Conservation (phyloP, 2,329 filamentous ascomycete genomes). For the Thelonectria rubi region DNA sequence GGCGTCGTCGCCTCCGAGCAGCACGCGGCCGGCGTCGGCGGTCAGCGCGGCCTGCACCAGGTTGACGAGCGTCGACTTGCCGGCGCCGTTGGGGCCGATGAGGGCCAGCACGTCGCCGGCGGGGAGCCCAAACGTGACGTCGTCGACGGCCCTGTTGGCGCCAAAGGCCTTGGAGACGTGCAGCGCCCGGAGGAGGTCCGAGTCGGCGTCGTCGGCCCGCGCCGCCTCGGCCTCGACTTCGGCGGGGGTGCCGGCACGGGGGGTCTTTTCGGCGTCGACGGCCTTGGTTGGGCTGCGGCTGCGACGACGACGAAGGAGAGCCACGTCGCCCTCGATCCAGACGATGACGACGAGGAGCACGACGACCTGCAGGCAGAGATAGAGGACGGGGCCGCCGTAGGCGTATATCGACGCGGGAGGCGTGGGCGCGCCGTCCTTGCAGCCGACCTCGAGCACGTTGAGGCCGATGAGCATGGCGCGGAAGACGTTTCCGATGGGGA, state of each 20-base stretch:
- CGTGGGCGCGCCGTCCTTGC: constrained; percentile 67
- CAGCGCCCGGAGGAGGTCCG: constrained; percentile 66
- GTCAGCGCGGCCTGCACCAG: constrained; percentile 82
- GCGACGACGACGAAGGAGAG: constrained; percentile 60
- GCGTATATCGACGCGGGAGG: constrained; percentile 70
- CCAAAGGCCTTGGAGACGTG: constrained; percentile 76
- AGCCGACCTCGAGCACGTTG: constrained; percentile 81
- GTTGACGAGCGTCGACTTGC: constrained; percentile 85
- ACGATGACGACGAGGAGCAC: constrained; percentile 74
- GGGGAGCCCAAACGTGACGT: constrained; percentile 75
- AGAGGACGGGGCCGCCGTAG: constrained; percentile 84
- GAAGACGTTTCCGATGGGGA: constrained; percentile 60
- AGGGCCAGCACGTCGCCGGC: constrained; percentile 77
- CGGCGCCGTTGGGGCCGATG: constrained; percentile 80
- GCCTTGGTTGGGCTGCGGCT: constrained; percentile 17
- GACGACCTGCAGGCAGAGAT: constrained; percentile 75
- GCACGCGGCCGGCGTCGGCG: constrained; percentile 71
- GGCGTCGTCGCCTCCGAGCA: constrained; percentile 77
- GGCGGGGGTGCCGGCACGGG: constrained; percentile 34
- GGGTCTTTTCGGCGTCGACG: constrained; percentile 25
- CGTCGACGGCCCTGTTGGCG: constrained; percentile 70
- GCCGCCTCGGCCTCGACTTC: constrained; percentile 39
- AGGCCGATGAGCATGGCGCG: constrained; percentile 76
- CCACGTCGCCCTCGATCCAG: constrained; percentile 75
- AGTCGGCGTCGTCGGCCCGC: constrained; percentile 44